Evolutionary conservation across 2,329 filamentous ascomycete genomes (phyloP).

Genomic region (Laburnicola sp.): DNA sequence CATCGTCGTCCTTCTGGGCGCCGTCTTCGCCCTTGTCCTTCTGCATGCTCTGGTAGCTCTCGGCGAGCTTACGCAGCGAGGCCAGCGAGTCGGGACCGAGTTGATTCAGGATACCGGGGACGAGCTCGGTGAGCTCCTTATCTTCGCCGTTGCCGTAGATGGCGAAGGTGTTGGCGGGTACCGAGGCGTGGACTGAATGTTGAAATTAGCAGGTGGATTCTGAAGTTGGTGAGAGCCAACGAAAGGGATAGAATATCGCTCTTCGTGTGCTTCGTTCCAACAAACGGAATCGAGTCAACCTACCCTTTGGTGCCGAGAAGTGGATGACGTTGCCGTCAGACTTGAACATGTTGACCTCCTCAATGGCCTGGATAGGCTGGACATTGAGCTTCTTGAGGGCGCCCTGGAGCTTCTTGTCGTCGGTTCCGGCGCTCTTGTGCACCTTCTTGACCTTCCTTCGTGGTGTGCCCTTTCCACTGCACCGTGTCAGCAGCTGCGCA

Average conservation of each 20-base stretch:
- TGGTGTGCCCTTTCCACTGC: conserved; percentile 94
- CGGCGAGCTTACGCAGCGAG: conserved; percentile 95
- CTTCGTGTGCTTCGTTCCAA: background rate
- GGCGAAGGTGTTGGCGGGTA: conserved; percentile 98
- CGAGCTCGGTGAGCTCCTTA: conserved; percentile 99
- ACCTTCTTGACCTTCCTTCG: conserved; percentile 98
- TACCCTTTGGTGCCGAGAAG: conserved; percentile 97
- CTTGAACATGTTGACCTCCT: conserved; percentile 99
- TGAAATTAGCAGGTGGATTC: conserved; percentile 14
- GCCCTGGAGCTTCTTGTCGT: conserved; percentile 99
- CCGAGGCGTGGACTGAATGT: conserved; percentile 83
- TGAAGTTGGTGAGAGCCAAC: background rate
- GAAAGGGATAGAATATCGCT: background rate
- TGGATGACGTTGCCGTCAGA: conserved; percentile 99
- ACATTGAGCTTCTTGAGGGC: conserved; percentile 99
- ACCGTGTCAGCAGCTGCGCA: conserved; percentile 25
- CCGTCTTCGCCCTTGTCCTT: conserved; percentile 81
- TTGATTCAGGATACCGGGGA: conserved; percentile 99
- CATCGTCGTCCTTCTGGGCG: conserved; percentile 64
- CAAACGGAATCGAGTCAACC: conserved; percentile 33
- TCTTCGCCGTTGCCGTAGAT: conserved; percentile 99
- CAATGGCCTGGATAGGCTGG: conserved; percentile 98
- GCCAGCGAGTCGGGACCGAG: conserved; percentile 97
- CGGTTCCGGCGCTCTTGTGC: conserved; percentile 85
- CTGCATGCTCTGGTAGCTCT: conserved; percentile 99